A percentile compares a stretch with the other conserved stretches of the same genome.
These are phyloP conservation scores for Toxoplasma gondii DNA, from an alignment of 169 alveolate species.

Conservation along the genomic window DNA sequence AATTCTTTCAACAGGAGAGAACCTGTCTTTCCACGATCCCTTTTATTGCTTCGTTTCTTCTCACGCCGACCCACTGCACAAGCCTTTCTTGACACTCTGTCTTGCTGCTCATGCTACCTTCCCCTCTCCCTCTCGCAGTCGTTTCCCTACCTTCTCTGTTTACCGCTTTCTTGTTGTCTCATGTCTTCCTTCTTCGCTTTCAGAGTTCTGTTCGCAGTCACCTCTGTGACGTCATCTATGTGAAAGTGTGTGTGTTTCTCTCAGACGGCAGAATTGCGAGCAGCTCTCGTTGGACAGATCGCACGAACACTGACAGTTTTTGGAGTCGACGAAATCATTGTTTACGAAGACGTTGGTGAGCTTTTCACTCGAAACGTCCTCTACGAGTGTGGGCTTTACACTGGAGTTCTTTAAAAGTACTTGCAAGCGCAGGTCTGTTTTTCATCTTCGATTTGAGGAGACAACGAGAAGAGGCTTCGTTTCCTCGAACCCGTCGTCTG, in stretches of 20 bases:
- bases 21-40: neutral
- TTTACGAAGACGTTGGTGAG: constrained; percentile 87
- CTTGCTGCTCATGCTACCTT: too few species aligned
- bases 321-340: constrained; percentile 92
- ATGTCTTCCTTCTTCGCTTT: neutral
- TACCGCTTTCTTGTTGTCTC: neutral
- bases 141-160: neutral
- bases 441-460: too few species aligned
- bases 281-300: constrained; percentile 90
- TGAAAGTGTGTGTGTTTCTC: neutral
- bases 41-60: neutral
- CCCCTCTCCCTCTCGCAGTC: neutral
- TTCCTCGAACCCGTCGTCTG: too few species aligned
- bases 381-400: neutral
- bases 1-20: neutral
- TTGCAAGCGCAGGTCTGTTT: neutral
- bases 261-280: constrained; percentile 86
- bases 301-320: constrained; percentile 92
- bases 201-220: neutral
- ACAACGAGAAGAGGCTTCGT: too few species aligned
- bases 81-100: neutral
- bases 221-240: neutral
- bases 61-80: too few species aligned
- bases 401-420: neutral
- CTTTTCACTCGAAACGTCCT: constrained; percentile 32